These are phyloP conservation scores for Claviceps pusilla DNA, from an alignment of 2,329 filamentous ascomycete genomes.

Conservation along the genomic window DNA sequence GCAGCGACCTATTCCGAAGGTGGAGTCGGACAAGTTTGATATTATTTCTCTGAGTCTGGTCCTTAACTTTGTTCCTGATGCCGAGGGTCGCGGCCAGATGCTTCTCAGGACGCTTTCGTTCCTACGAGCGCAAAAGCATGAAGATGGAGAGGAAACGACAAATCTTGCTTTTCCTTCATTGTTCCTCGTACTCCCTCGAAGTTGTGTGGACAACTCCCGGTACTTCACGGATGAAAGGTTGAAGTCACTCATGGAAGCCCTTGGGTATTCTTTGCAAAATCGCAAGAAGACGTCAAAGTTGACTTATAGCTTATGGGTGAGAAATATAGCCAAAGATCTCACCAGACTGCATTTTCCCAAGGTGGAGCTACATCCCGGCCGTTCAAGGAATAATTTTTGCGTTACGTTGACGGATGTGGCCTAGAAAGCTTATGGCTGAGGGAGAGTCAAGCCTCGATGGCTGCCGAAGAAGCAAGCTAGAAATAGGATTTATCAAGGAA, in stretches of 20 bases:
- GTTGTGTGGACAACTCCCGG: slow-evolving; percentile 78
- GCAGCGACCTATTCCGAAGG: slow-evolving; percentile 57
- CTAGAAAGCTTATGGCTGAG: slow-evolving; percentile 3
- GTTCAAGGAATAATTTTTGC: slow-evolving; percentile 77
- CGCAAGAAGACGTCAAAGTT: slow-evolving; percentile 70
- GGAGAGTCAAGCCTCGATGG: background rate
- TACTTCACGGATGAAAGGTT: slow-evolving; percentile 66
- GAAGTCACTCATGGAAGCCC: slow-evolving; percentile 53
- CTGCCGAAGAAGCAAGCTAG: background rate
- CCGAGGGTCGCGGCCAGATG: slow-evolving; percentile 67
- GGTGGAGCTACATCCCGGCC: slow-evolving; percentile 60
- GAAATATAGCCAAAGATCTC: slow-evolving; percentile 14
- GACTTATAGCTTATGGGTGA: slow-evolving; percentile 76
- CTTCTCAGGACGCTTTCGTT: slow-evolving; percentile 61
- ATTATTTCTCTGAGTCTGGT: slow-evolving; percentile 85
- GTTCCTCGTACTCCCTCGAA: slow-evolving; percentile 78
- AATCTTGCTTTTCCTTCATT: slow-evolving; percentile 46
- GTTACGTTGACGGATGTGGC: slow-evolving; percentile 42
- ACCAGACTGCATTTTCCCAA: slow-evolving; percentile 32
- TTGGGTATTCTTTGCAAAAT: slow-evolving; percentile 55
- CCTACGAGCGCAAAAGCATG: slow-evolving; percentile 26
- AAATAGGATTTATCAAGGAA: background rate
- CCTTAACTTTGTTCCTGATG: slow-evolving; percentile 81
- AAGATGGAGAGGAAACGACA: slow-evolving; percentile 6
- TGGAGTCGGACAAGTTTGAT: slow-evolving; percentile 56